Evolutionary conservation across 352 stramenopile genomes (phyloP).

Genomic region (Pythium coloratum): DNA sequence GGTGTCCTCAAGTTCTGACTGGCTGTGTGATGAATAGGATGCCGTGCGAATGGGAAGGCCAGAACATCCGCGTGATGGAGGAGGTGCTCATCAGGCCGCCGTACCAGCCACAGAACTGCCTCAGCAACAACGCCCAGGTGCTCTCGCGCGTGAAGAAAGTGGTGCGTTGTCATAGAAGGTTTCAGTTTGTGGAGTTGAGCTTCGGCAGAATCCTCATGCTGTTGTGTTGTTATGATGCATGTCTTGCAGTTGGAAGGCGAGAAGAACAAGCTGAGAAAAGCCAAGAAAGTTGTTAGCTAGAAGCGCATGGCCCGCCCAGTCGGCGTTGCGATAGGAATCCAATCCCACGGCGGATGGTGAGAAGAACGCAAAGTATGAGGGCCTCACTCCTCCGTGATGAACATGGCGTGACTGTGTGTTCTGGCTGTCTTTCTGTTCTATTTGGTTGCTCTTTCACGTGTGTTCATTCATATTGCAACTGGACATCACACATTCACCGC

Average conservation of each 20-base stretch:
- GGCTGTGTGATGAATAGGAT: constrained; percentile 39
- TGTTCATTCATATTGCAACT: not conserved
- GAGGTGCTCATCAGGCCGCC: constrained; percentile 85
- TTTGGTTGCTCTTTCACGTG: not conserved
- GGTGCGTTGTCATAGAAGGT: constrained; percentile 34
- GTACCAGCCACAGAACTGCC: constrained; percentile 80
- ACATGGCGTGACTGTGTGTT: not conserved
- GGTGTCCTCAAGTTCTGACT: not conserved
- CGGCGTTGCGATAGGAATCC: not conserved
- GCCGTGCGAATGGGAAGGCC: constrained; percentile 81
- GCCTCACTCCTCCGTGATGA: not conserved
- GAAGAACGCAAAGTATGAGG: not conserved
- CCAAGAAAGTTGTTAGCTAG: constrained; percentile 41
- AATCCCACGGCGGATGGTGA: not conserved
- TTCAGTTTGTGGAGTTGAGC: not conserved
- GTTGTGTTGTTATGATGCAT: not conserved
- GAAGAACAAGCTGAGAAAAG: constrained; percentile 72
- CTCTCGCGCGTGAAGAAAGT: constrained; percentile 86
- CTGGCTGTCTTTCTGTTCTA: not conserved
- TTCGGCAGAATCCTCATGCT: not conserved
- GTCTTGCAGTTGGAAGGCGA: constrained; percentile 58
- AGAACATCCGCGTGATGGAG: constrained; percentile 83
- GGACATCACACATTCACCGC: constrained; percentile 3
- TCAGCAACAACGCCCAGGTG: constrained; percentile 70
- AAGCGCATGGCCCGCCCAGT: not conserved